A percentile compares a stretch with the other conserved stretches of the same genome.
phyloP scores from a whole-genome alignment of 2,329 filamentous ascomycete genomes.

The Sarocladium oryzae region DNA sequence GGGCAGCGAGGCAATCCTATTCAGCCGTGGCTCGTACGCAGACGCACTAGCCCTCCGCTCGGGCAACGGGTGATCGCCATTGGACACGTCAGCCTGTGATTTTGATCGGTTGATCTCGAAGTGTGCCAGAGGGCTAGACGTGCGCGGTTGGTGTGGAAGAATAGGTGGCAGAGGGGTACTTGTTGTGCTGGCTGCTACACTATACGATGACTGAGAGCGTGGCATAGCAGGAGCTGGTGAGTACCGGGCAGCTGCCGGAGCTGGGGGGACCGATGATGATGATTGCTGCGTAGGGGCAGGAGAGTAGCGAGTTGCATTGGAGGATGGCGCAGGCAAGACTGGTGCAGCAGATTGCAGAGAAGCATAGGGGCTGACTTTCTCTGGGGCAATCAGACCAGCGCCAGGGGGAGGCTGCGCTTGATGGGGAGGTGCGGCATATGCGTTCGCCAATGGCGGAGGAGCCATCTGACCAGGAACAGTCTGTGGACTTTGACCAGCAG shows the following conservation, averaged over 20 bases:
- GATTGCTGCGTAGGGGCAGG: slow-evolving; percentile 43
- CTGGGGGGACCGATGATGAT: slow-evolving; percentile 31
- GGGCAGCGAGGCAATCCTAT: slow-evolving; percentile 50
- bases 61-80: slow-evolving; percentile 17
- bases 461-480: slow-evolving; percentile 15
- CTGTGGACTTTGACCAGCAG: slow-evolving; percentile 1
- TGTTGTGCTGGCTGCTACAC: slow-evolving; percentile 21
- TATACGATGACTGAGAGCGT: slow-evolving; percentile 7
- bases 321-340: slow-evolving; percentile 25
- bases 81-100: slow-evolving; percentile 28
- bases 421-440: slow-evolving; percentile 16
- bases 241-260: slow-evolving; percentile 42
- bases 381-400: slow-evolving; percentile 44
- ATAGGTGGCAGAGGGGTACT: slow-evolving; percentile 32
- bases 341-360: slow-evolving; percentile 30
- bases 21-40: slow-evolving; percentile 48
- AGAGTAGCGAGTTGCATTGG: slow-evolving; percentile 51
- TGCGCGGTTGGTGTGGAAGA: slow-evolving; percentile 55
- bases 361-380: slow-evolving; percentile 48
- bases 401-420: slow-evolving; percentile 14
- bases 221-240: slow-evolving; percentile 34
- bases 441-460: slow-evolving; percentile 18
- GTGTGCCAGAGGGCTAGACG: slow-evolving; percentile 59
- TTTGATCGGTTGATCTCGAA: slow-evolving; percentile 48
- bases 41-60: slow-evolving; percentile 45